Evolutionary conservation across 495 filamentous ascomycete species (phyloP).

Genomic region (Astrothelium subdiscretum): DNA sequence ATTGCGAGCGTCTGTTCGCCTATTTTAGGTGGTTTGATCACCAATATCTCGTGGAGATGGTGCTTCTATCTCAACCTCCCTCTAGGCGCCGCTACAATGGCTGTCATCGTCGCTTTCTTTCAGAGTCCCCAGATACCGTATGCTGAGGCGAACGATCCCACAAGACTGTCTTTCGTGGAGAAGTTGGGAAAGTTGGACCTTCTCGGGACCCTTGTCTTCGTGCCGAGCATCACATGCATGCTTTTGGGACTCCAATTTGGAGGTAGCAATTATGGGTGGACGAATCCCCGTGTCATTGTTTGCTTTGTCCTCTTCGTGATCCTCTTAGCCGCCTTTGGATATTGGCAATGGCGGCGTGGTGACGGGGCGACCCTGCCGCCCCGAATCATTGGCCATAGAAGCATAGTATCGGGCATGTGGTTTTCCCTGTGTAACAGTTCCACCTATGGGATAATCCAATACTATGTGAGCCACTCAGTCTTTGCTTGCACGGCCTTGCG

Average conservation of each 20-base stretch:
- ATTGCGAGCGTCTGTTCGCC: background rate
- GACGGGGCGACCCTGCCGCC: constrained; percentile 12
- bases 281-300: constrained; percentile 2
- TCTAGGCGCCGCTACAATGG: constrained; percentile 34
- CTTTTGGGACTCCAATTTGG: constrained; percentile 15
- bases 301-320: constrained; percentile 6
- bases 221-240: constrained; percentile 9
- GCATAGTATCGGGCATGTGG: constrained; percentile 10
- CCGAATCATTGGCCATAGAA: constrained; percentile 8
- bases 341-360: constrained; percentile 2
- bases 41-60: constrained; percentile 2
- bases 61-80: constrained; percentile 8
- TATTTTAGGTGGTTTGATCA: background rate
- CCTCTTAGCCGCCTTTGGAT: constrained; percentile 7
- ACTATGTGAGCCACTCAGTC: constrained; percentile 4
- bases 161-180: constrained; percentile 4
- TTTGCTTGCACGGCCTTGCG: background rate
- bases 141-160: constrained; percentile 1
- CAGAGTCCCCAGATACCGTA: background rate
- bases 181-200: constrained; percentile 12
- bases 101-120: constrained; percentile 32
- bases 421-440: constrained; percentile 6
- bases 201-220: constrained; percentile 9
- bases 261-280: constrained; percentile 11
- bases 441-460: constrained; percentile 5